These are phyloP conservation scores for Allomyces macrogynus DNA, from an alignment of 192 early-diverging fungal species.

Conservation along the genomic window DNA sequence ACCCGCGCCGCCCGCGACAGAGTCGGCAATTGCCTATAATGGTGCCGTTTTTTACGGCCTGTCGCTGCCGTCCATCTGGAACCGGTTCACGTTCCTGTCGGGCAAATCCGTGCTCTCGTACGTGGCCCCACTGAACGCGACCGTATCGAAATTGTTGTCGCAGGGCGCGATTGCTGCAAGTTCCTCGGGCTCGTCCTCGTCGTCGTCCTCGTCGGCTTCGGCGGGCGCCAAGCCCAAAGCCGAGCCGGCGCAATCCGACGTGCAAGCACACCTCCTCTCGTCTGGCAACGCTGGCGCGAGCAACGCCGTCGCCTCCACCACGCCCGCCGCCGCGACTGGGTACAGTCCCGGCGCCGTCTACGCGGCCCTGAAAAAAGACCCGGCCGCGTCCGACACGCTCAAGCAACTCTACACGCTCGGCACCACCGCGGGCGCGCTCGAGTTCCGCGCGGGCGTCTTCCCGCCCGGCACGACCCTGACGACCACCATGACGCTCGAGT, in stretches of 20 bases:
- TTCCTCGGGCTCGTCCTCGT: background rate
- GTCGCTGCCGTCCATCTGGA: background rate
- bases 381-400: no score
- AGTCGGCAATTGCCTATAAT: background rate
- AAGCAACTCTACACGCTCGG: background rate
- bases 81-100: background rate
- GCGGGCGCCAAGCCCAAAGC: background rate
- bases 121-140: background rate
- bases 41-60: background rate
- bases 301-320: no score
- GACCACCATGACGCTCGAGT: background rate
- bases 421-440: background rate
- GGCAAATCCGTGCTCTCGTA: background rate
- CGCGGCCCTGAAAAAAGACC: no score
- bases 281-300: background rate
- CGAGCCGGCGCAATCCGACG: background rate
- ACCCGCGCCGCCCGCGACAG: background rate
- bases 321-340: no score
- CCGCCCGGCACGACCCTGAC: background rate
- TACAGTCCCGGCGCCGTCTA: no score
- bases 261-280: background rate
- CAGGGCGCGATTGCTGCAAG: background rate
- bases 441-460: background rate
- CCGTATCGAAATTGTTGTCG: background rate
- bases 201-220: background rate